phyloP scores from a whole-genome alignment of 2,329 filamentous ascomycete genomes.

The Fusarium nanum region DNA sequence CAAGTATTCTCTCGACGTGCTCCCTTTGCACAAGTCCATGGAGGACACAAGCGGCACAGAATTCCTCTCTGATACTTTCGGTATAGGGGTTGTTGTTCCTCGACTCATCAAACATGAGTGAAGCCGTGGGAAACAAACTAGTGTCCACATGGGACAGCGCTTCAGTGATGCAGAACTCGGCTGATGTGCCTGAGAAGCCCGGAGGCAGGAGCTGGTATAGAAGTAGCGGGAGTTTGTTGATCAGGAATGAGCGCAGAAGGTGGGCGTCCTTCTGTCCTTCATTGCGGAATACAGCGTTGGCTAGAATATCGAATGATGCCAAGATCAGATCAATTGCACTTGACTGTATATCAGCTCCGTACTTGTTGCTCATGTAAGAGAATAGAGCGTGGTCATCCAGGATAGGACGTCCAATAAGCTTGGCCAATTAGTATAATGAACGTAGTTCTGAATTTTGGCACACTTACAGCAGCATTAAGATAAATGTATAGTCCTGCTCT shows the following conservation, averaged over 20 bases:
- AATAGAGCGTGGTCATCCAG: slow-evolving; percentile 84
- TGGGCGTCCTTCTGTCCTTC: slow-evolving; percentile 71
- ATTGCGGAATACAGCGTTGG: slow-evolving; percentile 81
- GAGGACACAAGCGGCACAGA: slow-evolving; percentile 89
- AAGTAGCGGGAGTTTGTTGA: slow-evolving; percentile 71
- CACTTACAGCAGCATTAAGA: slow-evolving; percentile 79
- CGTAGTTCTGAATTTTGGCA: accelerated
- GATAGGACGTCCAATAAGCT: slow-evolving; percentile 85
- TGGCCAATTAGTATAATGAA: slow-evolving; percentile 9
- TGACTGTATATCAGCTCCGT: slow-evolving; percentile 81
- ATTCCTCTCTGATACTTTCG: slow-evolving; percentile 74
- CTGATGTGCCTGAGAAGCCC: slow-evolving; percentile 79
- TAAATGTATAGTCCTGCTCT: slow-evolving; percentile 88
- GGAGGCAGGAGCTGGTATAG: slow-evolving; percentile 68
- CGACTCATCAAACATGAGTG: slow-evolving; percentile 68
- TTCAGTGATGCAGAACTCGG: slow-evolving; percentile 76
- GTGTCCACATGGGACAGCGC: slow-evolving; percentile 85
- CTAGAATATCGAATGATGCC: slow-evolving; percentile 88
- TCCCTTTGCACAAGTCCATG: slow-evolving; percentile 85
- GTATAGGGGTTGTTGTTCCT: slow-evolving; percentile 69
- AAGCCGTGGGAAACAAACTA: slow-evolving; percentile 74
- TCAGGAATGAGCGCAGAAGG: slow-evolving; percentile 85
- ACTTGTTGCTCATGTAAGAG: slow-evolving; percentile 85
- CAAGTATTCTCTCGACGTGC: slow-evolving; percentile 82
- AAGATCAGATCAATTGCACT: slow-evolving; percentile 86